phyloP scores from a whole-genome alignment of 1,284 basidiomycete genomes.

The Amylostereum areolatum region DNA sequence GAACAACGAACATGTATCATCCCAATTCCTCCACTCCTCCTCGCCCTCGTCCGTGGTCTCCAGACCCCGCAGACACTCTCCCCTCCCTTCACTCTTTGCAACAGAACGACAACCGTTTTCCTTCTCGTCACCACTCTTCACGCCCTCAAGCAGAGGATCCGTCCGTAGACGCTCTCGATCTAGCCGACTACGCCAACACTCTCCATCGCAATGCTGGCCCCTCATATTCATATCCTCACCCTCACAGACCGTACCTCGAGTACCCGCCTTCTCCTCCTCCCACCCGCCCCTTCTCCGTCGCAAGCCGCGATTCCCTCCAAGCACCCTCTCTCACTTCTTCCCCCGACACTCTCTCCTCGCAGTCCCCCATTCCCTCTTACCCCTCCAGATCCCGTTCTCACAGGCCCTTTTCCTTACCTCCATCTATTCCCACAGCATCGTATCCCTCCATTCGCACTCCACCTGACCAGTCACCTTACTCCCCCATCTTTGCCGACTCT shows the following conservation, averaged over 20 bases:
- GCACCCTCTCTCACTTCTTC: slow-evolving; percentile 45
- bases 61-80: slow-evolving; percentile 49
- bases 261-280: slow-evolving; percentile 34
- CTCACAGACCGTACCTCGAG: slow-evolving; percentile 23
- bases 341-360: slow-evolving; percentile 34
- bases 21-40: slow-evolving; percentile 38
- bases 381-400: slow-evolving; percentile 18
- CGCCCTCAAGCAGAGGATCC: slow-evolving; percentile 51
- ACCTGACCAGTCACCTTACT: slow-evolving; percentile 10
- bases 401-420: slow-evolving; percentile 46
- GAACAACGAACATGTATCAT: too few species aligned
- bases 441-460: slow-evolving; percentile 14
- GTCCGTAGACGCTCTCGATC: slow-evolving; percentile 63
- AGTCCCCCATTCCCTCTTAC: slow-evolving; percentile 26
- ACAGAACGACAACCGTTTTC: slow-evolving; percentile 6
- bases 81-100: slow-evolving; percentile 27
- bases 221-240: neutral
- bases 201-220: slow-evolving; percentile 25
- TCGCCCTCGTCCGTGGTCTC: slow-evolving; percentile 52
- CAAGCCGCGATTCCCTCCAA: slow-evolving; percentile 31
- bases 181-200: slow-evolving; percentile 58
- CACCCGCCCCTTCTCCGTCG: slow-evolving; percentile 25
- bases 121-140: slow-evolving; percentile 16
- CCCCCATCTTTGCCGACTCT: neutral
- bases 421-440: slow-evolving; percentile 22